phyloP scores from a whole-genome alignment of 2,329 filamentous ascomycete species.

The Bertia moriformis region DNA sequence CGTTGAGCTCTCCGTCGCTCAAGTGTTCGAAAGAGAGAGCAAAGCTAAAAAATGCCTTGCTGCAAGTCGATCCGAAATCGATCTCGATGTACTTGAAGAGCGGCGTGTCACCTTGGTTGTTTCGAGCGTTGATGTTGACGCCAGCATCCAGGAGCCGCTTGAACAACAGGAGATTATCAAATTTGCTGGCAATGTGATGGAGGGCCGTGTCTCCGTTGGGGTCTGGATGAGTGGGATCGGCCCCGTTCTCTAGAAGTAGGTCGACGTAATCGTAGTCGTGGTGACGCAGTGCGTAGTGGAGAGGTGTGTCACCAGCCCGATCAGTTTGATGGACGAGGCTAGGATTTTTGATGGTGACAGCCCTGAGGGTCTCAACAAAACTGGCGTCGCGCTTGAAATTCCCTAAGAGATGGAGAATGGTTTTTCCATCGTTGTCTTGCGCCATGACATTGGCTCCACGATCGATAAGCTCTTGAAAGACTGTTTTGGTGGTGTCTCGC shows the following conservation, averaged over 20 bases:
- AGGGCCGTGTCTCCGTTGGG: not conserved
- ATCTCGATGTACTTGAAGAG: not conserved
- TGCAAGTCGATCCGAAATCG: too few species aligned
- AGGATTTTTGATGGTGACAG: not conserved
- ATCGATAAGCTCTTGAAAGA: slow-evolving; percentile 4
- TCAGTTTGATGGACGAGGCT: not conserved
- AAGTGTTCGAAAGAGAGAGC: too few species aligned
- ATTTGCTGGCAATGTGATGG: not conserved
- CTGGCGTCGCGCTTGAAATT: not conserved
- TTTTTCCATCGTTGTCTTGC: slow-evolving; percentile 6
- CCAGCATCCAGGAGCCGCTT: not conserved
- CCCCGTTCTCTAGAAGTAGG: not conserved
- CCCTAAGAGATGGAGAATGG: slow-evolving; percentile 3
- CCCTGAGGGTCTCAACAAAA: not conserved
- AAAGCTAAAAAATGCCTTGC: too few species aligned
- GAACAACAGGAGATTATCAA: not conserved
- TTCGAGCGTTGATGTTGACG: not conserved
- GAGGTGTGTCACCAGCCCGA: not conserved
- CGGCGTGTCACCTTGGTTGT: not conserved
- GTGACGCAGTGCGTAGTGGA: not conserved
- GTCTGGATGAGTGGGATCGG: not conserved
- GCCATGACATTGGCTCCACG: slow-evolving; percentile 5
- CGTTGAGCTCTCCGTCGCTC: too few species aligned
- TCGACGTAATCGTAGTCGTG: not conserved
- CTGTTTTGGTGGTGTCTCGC: not conserved